Evolutionary conservation across 2,329 filamentous ascomycete genomes (phyloP).

Genomic region (Parastagonospora avenae): DNA sequence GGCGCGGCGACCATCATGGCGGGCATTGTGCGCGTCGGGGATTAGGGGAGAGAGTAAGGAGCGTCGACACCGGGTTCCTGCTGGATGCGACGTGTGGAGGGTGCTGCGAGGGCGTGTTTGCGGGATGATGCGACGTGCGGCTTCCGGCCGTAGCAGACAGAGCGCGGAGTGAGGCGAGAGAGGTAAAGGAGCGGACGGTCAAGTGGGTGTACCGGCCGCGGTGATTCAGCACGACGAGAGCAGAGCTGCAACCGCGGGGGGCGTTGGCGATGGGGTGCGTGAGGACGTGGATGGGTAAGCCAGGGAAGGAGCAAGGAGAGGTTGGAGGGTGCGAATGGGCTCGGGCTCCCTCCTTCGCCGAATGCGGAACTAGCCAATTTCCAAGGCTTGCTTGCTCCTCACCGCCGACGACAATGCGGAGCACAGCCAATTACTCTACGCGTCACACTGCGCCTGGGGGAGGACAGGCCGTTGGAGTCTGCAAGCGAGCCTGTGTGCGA

Average conservation of each 20-base stretch:
- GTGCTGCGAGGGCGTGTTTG: conserved; percentile 20
- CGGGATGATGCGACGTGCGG: conserved; percentile 39
- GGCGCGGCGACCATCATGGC: conserved; percentile 62
- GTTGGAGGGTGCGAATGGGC: conserved; percentile 1
- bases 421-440: background rate
- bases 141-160: conserved; percentile 25
- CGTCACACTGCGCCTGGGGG: background rate
- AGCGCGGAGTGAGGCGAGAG: conserved; percentile 27
- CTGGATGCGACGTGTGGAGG: conserved; percentile 30
- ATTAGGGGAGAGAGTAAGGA: conserved; percentile 18
- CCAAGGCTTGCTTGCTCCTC: background rate
- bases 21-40: conserved; percentile 26
- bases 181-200: conserved; percentile 43
- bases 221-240: conserved; percentile 29
- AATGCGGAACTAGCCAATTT: too few species aligned
- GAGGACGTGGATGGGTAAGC: conserved; percentile 12
- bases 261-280: conserved; percentile 27
- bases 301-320: conserved; percentile 2
- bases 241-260: conserved; percentile 26
- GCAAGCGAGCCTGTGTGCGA: background rate
- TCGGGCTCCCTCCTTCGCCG: background rate
- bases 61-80: conserved; percentile 20
- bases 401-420: conserved; percentile 1
- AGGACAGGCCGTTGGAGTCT: background rate
- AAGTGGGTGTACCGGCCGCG: conserved; percentile 33